Base-by-base conservation (phyloP, 2,329 filamentous ascomycete genomes). In the Epichloe sylvatica region DNA sequence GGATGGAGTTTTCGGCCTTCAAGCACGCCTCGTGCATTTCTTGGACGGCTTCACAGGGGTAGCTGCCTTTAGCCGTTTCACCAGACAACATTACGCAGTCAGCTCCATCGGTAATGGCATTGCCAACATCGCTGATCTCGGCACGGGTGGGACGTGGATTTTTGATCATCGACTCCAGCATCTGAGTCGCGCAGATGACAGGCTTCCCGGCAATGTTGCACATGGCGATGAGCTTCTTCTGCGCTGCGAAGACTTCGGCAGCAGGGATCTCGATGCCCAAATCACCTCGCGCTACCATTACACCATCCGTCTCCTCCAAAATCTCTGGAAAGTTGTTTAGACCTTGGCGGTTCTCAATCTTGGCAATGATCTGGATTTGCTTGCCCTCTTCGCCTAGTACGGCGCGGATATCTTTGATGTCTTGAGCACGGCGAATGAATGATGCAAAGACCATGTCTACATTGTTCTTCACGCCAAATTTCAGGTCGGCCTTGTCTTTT, bases 151-250 rank as follows among this genome's bases (percentile, higher is more conserved):
- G 92, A 55, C 92, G 87, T 59, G 92, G 92, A 78, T 98, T 98
- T 80, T 95, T 96, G 71, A 95, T 98, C 92, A 98, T 98, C 56
- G 89, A 95, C 80, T 98, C 92, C 60, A 98, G 81, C 92, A 98
- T 98, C 77, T 98, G 92, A 39, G 92, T 98, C 53, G 92, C 92
- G 72, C 91, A 97, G 68, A 98, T 96, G 69, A 91, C 90, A 59
- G 92, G 92, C 80, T 98, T 98, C 71, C 92, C 92, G 60, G 89
- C 90, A 66, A 96, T 83, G 78, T 98, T 98, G 82, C 92, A 98
- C 83, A 97, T 97, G 72, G 92, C 90, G 71, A 98, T 98, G 80
- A 98, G 90, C 87, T 98, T 98, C 85, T 98, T 98, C 78, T 98
- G 92, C 51, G 92, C 92, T 60, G 94, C 88, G 72, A 98, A 98